Conservation (phyloP, 2,329 filamentous ascomycete genomes). For the Cladosporium sp. region DNA sequence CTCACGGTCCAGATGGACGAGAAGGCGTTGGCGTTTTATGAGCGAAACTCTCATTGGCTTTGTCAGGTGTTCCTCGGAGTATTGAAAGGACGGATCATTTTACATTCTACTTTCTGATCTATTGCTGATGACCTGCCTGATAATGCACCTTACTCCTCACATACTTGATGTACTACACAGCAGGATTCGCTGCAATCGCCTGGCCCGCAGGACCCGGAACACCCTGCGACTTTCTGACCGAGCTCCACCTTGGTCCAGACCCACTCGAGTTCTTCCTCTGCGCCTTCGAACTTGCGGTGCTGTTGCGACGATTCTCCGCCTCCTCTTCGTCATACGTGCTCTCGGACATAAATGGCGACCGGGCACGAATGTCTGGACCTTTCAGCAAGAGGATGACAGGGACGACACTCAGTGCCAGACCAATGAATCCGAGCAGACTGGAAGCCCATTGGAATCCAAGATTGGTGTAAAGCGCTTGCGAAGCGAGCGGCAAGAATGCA, state of each 20-base stretch:
- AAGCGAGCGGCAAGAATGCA: conserved; percentile 33
- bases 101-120: too few relatives aligned
- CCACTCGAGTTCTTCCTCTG: conserved; percentile 8
- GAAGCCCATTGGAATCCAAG: conserved; percentile 34
- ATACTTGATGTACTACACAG: neutral
- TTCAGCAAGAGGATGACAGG: conserved; percentile 33
- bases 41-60: too few relatives aligned
- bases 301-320: conserved; percentile 18
- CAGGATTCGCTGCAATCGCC: neutral
- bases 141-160: too few relatives aligned
- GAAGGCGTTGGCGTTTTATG: too few relatives aligned
- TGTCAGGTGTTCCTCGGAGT: too few relatives aligned
- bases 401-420: conserved; percentile 39
- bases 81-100: too few relatives aligned
- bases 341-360: conserved; percentile 28
- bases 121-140: too few relatives aligned
- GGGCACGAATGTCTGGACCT: conserved; percentile 24
- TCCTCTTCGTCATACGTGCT: conserved; percentile 25
- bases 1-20: too few relatives aligned
- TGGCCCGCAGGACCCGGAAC: conserved; percentile 8
- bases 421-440: conserved; percentile 33
- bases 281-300: conserved; percentile 12
- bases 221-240: conserved; percentile 3
- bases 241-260: conserved; percentile 4
- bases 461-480: conserved; percentile 26